These are phyloP conservation scores for Tetragonia tetragonoides DNA, from an alignment of 148 eudicot genomes.

Conservation along the genomic window DNA sequence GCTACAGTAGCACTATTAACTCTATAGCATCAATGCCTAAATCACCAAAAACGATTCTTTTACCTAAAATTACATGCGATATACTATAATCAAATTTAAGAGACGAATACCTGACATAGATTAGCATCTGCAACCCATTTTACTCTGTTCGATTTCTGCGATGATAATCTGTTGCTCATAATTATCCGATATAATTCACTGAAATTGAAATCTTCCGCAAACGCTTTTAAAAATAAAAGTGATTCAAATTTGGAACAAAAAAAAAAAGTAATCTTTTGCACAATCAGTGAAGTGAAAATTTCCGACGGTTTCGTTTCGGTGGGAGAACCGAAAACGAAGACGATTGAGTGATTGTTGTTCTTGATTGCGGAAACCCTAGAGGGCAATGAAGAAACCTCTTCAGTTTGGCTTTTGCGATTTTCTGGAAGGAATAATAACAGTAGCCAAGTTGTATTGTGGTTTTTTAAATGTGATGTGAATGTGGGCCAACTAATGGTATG, in stretches of 20 bases:
- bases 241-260: background rate
- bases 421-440: background rate
- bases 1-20: background rate
- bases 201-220: background rate
- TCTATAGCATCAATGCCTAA: too few species aligned
- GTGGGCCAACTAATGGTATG: too few species aligned
- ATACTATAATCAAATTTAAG: background rate
- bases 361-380: background rate
- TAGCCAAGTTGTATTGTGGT: background rate
- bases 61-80: too few species aligned
- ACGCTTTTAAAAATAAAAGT: background rate
- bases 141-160: slow-evolving; percentile 28
- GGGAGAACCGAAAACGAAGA: background rate
- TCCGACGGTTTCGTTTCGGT: background rate
- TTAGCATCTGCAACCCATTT: slow-evolving; percentile 36
- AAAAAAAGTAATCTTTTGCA: background rate
- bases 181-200: background rate
- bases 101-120: slow-evolving; percentile 37
- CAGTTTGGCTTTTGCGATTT: background rate
- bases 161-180: slow-evolving; percentile 1
- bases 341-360: background rate
- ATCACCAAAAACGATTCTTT: too few species aligned
- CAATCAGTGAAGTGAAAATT: background rate
- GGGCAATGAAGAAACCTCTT: background rate
- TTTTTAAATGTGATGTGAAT: too few species aligned